Evolutionary conservation across 2,329 filamentous ascomycete species (phyloP).

Genomic region (Beauveria bassiana): DNA sequence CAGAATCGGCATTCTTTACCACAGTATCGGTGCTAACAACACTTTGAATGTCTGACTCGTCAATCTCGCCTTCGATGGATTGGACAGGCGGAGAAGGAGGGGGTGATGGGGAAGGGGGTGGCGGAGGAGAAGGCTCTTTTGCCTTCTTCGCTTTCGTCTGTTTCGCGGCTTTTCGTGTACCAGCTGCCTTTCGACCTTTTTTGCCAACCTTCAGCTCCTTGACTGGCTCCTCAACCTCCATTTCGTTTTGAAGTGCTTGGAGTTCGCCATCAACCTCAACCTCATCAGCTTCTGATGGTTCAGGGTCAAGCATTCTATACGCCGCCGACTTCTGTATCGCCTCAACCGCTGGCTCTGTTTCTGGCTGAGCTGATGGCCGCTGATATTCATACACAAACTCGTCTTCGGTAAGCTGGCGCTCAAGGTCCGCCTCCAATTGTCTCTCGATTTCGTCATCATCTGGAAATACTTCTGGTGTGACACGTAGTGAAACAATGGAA

Average conservation of each 20-base stretch:
- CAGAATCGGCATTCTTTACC: slow-evolving; percentile 22
- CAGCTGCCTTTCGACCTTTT: slow-evolving; percentile 44
- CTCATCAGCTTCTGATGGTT: slow-evolving; percentile 37
- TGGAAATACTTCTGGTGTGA: slow-evolving; percentile 35
- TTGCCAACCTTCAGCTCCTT: slow-evolving; percentile 40
- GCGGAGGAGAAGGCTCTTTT: slow-evolving; percentile 26
- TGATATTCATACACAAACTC: slow-evolving; percentile 40
- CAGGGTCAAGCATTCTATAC: slow-evolving; percentile 47
- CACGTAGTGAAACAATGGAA: slow-evolving; percentile 35
- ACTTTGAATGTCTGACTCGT: slow-evolving; percentile 28
- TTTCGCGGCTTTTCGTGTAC: slow-evolving; percentile 44
- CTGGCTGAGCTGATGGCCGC: slow-evolving; percentile 22
- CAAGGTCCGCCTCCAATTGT: slow-evolving; percentile 57
- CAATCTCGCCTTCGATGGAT: slow-evolving; percentile 4
- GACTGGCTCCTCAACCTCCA: slow-evolving; percentile 30
- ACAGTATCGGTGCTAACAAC: slow-evolving; percentile 35
- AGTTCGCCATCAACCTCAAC: slow-evolving; percentile 44
- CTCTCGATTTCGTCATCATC: slow-evolving; percentile 60
- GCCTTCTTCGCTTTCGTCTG: slow-evolving; percentile 34
- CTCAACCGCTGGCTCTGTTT: slow-evolving; percentile 19
- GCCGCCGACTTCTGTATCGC: slow-evolving; percentile 25
- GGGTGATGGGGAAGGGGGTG: slow-evolving; percentile 17
- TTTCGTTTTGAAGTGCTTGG: slow-evolving; percentile 40
- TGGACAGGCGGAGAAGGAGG: slow-evolving; percentile 14
- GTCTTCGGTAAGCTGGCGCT: slow-evolving; percentile 46